These are phyloP conservation scores for Venturia carpophila DNA, from an alignment of 2,329 filamentous ascomycete genomes.

Conservation along the genomic window DNA sequence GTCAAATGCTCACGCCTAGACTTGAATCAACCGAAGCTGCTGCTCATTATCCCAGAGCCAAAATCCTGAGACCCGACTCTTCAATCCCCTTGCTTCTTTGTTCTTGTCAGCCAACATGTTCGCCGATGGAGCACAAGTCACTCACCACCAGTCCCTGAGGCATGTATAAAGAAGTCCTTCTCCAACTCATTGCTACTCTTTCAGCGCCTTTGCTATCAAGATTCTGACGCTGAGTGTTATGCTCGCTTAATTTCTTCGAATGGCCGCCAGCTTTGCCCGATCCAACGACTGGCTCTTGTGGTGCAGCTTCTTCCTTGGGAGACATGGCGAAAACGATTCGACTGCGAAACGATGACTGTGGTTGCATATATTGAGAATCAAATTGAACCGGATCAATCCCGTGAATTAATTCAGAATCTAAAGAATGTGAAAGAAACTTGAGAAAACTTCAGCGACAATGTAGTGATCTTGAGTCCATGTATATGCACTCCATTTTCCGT, in stretches of 20 bases:
- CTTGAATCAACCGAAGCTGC: no score
- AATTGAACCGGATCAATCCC: neutral
- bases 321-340: neutral
- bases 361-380: neutral
- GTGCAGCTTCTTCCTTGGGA: neutral
- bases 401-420: neutral
- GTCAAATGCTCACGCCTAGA: no score
- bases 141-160: neutral
- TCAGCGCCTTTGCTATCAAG: neutral
- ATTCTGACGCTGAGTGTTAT: neutral
- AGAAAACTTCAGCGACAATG: no score
- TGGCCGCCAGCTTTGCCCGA: neutral
- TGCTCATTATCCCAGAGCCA: no score
- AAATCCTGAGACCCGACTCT: neutral
- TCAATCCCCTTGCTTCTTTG: neutral
- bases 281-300: neutral
- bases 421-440: no score
- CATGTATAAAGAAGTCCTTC: neutral
- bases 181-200: neutral
- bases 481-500: neutral
- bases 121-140: neutral
- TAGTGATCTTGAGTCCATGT: neutral
- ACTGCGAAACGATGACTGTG: no score
- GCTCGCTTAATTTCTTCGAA: neutral
- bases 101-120: neutral